Evolutionary conservation across 2,329 filamentous ascomycete species (phyloP).

Genomic region (Sporothrix dimorphospora): DNA sequence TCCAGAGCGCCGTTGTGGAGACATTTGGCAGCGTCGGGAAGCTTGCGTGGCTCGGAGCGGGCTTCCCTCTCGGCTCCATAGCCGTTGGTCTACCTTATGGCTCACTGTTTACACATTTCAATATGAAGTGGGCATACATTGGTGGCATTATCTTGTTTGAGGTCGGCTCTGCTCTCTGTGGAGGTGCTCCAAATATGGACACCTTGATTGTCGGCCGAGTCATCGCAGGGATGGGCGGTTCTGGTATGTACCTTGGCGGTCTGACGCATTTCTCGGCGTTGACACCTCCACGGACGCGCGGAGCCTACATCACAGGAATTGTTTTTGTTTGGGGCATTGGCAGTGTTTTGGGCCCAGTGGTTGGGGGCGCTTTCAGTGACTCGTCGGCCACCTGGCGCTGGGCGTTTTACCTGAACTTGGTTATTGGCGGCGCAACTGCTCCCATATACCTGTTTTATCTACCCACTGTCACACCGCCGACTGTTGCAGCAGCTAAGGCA

Average conservation of each 20-base stretch:
- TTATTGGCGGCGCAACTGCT: conserved; percentile 45
- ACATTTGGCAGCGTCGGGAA: conserved; percentile 43
- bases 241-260: conserved; percentile 44
- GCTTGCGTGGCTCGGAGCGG: conserved; percentile 46
- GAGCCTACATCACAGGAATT: conserved; percentile 25
- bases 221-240: conserved; percentile 47
- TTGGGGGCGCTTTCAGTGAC: conserved; percentile 51
- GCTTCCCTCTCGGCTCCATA: conserved; percentile 47
- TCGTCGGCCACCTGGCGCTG: conserved; percentile 25
- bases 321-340: conserved; percentile 28
- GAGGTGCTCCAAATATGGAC: conserved; percentile 46
- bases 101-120: conserved; percentile 46
- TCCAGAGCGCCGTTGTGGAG: conserved; percentile 46
- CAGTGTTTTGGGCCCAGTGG: conserved; percentile 30
- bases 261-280: conserved; percentile 15
- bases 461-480: conserved; percentile 39
- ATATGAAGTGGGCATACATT: conserved; percentile 46
- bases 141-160: conserved; percentile 34
- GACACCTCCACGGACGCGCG: conserved; percentile 19
- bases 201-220: conserved; percentile 51
- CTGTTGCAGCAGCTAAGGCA: conserved; percentile 29
- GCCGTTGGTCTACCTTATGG: conserved; percentile 42
- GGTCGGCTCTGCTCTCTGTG: conserved; percentile 42
- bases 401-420: conserved; percentile 58
- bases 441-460: conserved; percentile 50